A percentile compares a stretch with the other conserved stretches of the same genome.
Conservation (phyloP, 345 rosid genomes). For the Pistacia vera region DNA sequence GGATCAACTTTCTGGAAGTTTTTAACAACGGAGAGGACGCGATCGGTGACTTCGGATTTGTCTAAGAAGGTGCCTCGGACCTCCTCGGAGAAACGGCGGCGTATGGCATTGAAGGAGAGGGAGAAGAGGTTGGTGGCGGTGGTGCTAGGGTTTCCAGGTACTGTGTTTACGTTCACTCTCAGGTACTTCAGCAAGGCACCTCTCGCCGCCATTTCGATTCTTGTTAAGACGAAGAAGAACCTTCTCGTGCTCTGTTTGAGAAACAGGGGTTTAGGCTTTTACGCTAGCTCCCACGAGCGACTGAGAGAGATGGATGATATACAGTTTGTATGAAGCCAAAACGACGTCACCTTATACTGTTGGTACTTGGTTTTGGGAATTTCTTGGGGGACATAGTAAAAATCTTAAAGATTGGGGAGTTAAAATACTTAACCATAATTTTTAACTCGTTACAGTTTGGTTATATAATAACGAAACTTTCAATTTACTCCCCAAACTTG, state of each 20-base stretch:
- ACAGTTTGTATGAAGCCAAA: no score
- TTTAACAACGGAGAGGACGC: slow-evolving; percentile 84
- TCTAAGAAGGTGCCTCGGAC: slow-evolving; percentile 90
- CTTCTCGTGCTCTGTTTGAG: not conserved
- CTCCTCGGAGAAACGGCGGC: slow-evolving; percentile 80
- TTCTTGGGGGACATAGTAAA: no score
- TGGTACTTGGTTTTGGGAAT: no score
- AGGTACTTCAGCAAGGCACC: slow-evolving; percentile 70
- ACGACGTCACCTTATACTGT: no score
- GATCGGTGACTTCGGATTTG: slow-evolving; percentile 95
- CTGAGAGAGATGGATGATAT: no score
- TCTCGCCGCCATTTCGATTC: slow-evolving; percentile 59
- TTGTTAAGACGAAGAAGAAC: not conserved
- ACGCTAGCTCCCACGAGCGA: no score
- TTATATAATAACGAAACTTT: no score
- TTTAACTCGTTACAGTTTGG: no score
- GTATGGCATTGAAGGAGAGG: slow-evolving; percentile 42
- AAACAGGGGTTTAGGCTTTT: not conserved
- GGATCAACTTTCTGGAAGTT: slow-evolving; percentile 90
- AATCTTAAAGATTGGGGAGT: no score
- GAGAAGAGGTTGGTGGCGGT: slow-evolving; percentile 21
- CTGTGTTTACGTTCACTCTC: slow-evolving; percentile 49
- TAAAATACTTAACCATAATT: no score
- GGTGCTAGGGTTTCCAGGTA: slow-evolving; percentile 38
- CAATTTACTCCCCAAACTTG: no score